Percentiles rank a stretch among this genome's conserved stretches.
Conservation (phyloP, 73 alveolate species). For the Paramecium sonneborni region DNA sequence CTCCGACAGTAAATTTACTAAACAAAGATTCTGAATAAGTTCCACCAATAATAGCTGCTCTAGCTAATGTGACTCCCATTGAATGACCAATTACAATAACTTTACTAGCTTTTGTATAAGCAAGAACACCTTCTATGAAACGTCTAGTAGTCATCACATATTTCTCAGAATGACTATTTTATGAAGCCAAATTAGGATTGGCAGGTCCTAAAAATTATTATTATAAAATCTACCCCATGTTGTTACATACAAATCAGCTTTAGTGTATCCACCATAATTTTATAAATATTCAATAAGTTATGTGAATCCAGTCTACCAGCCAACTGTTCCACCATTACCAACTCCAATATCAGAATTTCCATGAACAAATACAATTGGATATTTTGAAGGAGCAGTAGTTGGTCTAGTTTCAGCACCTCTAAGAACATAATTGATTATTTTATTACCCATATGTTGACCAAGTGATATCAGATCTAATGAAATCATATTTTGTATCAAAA, state of each 20-base stretch:
- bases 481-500: neutral
- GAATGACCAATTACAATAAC: constrained; percentile 68
- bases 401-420: constrained; percentile 54
- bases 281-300: constrained; percentile 59
- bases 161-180: constrained; percentile 46
- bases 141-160: constrained; percentile 52
- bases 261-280: constrained; percentile 60
- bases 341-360: constrained; percentile 68
- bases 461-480: constrained; percentile 27
- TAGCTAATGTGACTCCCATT: constrained; percentile 69
- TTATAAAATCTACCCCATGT: constrained; percentile 69
- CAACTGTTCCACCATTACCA: constrained; percentile 67
- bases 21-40: neutral
- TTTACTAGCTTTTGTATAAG: constrained; percentile 59
- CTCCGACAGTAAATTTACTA: constrained; percentile 53
- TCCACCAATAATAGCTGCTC: constrained; percentile 54
- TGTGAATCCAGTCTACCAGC: constrained; percentile 70
- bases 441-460: constrained; percentile 39
- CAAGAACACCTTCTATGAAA: constrained; percentile 67
- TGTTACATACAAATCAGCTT: constrained; percentile 70
- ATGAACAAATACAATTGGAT: constrained; percentile 69
- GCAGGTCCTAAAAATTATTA: constrained; percentile 58
- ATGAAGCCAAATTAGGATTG: neutral
- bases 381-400: constrained; percentile 34
- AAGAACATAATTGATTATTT: neutral